Base-by-base conservation (phyloP, 768 basidiomycete species). In the Tylopilus sp. region DNA sequence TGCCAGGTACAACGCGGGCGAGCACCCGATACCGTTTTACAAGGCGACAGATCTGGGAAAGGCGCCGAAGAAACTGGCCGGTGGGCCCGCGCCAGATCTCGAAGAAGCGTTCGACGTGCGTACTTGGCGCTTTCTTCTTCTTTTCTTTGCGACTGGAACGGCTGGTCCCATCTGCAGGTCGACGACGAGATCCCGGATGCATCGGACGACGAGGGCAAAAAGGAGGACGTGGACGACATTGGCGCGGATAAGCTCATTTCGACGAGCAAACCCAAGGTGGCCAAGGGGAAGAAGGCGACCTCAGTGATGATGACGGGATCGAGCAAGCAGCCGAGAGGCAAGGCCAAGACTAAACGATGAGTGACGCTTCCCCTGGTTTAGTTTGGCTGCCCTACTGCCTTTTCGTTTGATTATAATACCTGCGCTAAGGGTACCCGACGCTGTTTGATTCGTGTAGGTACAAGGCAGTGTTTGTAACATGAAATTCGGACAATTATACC, bases 1-100 rank as follows among this genome's bases (percentile, higher is more conserved):
- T 22, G n/a, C 4, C 43, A 96, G 92, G 65, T 99, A 97, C 72
- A 98, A 98, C 70, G 74, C 83, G 10, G 70, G 72, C 16, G 92
- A 94, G 37, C 96, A 98, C 67, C 97, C 97, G 0, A 89, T 99
- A 61, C 84, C 97, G 1, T 98, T 96, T 80, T 85, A 98, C 71
- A 95, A 93, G 62, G 91, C 87, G 4, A 75, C 79, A 56, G 89
- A 92, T 57, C 72, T 92, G 10, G 88, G 89, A 17, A 92, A 88
- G 66, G 75, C 64, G 6, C 83, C 87, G 1, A 95, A 92, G 80
- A 95, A 88, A 62, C 76, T 95, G 34, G 81, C 83, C 1, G 76
- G 74, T 40, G 89, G 84, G 4, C 81, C 88, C 6, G 82, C 82
- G 11, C 93, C 96, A 0, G 96, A 98, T 72, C 77, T 93, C 19